Evolutionary conservation across 1,284 basidiomycete species (phyloP).

Genomic region (Ustilago shanxiensis): DNA sequence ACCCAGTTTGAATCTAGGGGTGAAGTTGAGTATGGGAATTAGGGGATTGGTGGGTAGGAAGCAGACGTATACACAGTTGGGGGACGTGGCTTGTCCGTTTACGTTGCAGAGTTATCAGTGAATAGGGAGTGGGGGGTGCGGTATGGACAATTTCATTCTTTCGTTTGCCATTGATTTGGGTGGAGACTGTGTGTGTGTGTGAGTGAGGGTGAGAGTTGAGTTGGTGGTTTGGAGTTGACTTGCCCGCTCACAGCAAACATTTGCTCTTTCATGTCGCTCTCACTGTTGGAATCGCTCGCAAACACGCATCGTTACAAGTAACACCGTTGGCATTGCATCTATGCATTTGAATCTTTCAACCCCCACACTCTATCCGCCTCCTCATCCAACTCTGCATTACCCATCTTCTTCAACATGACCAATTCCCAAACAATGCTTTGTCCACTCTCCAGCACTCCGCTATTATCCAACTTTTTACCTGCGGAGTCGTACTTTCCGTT

Average conservation of each 20-base stretch:
- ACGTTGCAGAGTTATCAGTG: slow-evolving; percentile 42
- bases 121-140: neutral
- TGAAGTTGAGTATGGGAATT: slow-evolving; percentile 53
- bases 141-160: slow-evolving; percentile 15
- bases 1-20: slow-evolving; percentile 50
- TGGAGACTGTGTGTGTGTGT: neutral
- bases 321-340: no score
- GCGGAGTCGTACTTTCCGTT: slow-evolving; percentile 25
- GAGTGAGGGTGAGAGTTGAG: neutral
- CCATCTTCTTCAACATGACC: neutral
- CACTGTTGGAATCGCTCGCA: no score
- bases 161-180: neutral
- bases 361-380: slow-evolving; percentile 25
- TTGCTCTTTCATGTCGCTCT: no score
- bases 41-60: slow-evolving; percentile 55
- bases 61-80: slow-evolving; percentile 45
- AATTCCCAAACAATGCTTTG: slow-evolving; percentile 43
- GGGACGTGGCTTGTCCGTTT: slow-evolving; percentile 51
- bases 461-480: slow-evolving; percentile 24
- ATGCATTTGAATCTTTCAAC: slow-evolving; percentile 20
- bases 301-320: no score
- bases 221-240: no score
- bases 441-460: slow-evolving; percentile 20
- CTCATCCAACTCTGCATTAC: neutral
- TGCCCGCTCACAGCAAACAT: no score